Conservation (phyloP, 2,329 filamentous ascomycete species). For the Fusarium foetens region DNA sequence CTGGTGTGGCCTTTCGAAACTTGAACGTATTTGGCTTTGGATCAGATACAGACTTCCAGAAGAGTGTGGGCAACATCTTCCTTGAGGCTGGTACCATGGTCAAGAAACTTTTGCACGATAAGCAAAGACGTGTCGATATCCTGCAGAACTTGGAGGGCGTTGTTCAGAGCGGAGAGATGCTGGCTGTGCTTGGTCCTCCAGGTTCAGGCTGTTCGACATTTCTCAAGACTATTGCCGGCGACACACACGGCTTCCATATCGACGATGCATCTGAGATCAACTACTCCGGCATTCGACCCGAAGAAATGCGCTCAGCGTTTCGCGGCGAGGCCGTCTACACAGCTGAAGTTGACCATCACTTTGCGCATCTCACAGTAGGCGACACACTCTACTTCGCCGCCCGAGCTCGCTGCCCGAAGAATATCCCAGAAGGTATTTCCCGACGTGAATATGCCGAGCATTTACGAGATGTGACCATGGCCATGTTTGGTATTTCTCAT, state of each 20-base stretch:
- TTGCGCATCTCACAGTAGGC: slow-evolving; percentile 77
- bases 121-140: slow-evolving; percentile 70
- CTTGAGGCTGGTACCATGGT: slow-evolving; percentile 32
- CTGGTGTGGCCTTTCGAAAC: slow-evolving; percentile 43
- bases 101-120: slow-evolving; percentile 47
- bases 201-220: slow-evolving; percentile 80
- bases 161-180: slow-evolving; percentile 74
- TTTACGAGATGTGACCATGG: slow-evolving; percentile 75
- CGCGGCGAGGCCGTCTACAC: slow-evolving; percentile 86
- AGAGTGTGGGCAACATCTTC: slow-evolving; percentile 44
- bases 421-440: slow-evolving; percentile 66
- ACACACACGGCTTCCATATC: slow-evolving; percentile 79
- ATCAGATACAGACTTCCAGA: slow-evolving; percentile 45
- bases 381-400: slow-evolving; percentile 82
- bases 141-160: slow-evolving; percentile 72
- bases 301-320: slow-evolving; percentile 79
- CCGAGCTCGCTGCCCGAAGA: slow-evolving; percentile 69
- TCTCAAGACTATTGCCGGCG: slow-evolving; percentile 81
- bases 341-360: slow-evolving; percentile 82
- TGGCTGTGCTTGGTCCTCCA: slow-evolving; percentile 76
- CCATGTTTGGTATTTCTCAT: slow-evolving; percentile 75
- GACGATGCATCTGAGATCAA: slow-evolving; percentile 76
- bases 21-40: slow-evolving; percentile 45
- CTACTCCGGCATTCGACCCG: slow-evolving; percentile 73
- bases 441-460: slow-evolving; percentile 65